These are phyloP conservation scores for Dryas integrifolia DNA, from an alignment of 331 rosid genomes.

Conservation along the genomic window DNA sequence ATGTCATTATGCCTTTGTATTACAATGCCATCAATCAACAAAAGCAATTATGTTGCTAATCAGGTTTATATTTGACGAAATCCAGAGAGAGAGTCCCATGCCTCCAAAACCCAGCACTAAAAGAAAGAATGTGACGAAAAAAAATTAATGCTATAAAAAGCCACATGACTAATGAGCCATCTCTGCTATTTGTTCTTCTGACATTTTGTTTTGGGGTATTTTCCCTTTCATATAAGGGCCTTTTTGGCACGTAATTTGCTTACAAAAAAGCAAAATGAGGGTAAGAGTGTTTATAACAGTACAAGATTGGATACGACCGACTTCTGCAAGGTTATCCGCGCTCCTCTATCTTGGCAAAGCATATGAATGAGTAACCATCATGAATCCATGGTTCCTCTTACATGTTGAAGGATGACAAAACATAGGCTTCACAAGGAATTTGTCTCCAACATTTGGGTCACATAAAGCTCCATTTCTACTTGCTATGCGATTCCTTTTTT, in stretches of 20 bases:
- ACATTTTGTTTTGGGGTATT: not conserved
- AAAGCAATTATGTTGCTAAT: not conserved
- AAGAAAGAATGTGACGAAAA: not conserved
- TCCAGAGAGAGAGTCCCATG: too few relatives aligned
- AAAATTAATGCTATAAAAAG: not conserved
- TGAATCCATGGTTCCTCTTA: not conserved
- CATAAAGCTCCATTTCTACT: conserved; percentile 39
- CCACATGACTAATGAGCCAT: not conserved
- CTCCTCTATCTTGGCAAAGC: conserved; percentile 6
- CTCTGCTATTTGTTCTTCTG: not conserved
- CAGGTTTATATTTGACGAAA: not conserved
- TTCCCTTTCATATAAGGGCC: not conserved
- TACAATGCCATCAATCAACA: not conserved
- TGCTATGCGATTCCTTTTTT: conserved; percentile 62
- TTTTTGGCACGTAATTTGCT: not conserved
- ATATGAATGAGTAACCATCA: not conserved
- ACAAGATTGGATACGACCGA: not conserved
- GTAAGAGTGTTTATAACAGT: not conserved
- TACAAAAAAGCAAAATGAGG: not conserved
- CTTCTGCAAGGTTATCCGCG: not conserved
- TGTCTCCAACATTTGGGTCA: conserved; percentile 22
- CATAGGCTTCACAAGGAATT: not conserved
- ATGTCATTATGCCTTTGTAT: too few relatives aligned
- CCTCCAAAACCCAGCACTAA: not conserved
- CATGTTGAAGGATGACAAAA: conserved; percentile 7